Evolutionary conservation across 2,329 filamentous ascomycete genomes (phyloP), one percentile per base, ranked within the genome.

Genomic region (Fusarium miscanthi): DNA sequence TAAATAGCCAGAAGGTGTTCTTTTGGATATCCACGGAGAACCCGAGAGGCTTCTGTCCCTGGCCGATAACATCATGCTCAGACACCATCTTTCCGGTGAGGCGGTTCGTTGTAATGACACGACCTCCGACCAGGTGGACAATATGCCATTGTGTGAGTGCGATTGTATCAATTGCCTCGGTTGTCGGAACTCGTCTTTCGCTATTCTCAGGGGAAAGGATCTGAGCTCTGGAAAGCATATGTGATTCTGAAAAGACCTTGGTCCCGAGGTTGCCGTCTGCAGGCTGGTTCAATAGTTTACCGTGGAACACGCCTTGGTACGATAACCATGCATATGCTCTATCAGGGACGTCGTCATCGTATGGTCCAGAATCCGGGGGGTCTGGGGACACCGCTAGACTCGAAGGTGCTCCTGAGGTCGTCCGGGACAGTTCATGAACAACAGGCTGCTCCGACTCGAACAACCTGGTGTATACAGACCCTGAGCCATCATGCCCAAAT

Each of bases 1-100:
- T 98, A 78, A 98, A 97, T 5, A 99, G 87, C 96, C 97, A 99
- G 79, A 95, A 98, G 0, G 96, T 99, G 78, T 95, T 97, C 85
- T 98, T 97, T 81, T 96, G 95, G 68, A 93, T 88, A 81, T 99
- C 96, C 13, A 95, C 91, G 56, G 94, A 92, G 23, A 99, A 88
- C 1, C 93, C 94, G n/a, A 99, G 85, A 8, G 92, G 90, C 76
- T 87, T 91, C 76, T 97, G 93, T 1, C 92, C 93, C 8, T 90
- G 88, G 61, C 95, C 92, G 19, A 98, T 85, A 8, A 99, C 92
- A 27, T 91, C 87, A 81, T 98, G 94, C 79, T 98, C 94, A 75
- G 96, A 97, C 4, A 97, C 92, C 52, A 95, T 86, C 57, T 91
- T 90, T 33, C 95, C 94, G 43, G 95, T 96, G 51, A 99, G 87